phyloP scores from a whole-genome alignment of 2,329 filamentous ascomycete genomes.

The Pyrenochaeta sp. region DNA sequence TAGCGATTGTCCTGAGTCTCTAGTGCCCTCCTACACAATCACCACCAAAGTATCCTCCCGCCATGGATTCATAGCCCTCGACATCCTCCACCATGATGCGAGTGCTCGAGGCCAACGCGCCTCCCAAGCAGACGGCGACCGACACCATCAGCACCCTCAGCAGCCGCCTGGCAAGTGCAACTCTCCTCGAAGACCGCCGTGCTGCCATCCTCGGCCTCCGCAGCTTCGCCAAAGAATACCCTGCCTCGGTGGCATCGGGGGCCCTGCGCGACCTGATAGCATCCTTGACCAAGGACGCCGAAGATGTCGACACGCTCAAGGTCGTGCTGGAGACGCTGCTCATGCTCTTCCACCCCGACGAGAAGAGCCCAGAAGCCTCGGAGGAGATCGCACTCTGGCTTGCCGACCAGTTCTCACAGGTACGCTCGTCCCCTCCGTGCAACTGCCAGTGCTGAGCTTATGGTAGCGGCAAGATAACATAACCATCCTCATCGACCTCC shows the following conservation, averaged over 20 bases:
- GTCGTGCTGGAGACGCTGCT: slow-evolving; percentile 93
- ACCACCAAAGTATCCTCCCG: neutral
- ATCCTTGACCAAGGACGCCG: slow-evolving; percentile 83
- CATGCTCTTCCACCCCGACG: slow-evolving; percentile 83
- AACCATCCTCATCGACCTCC: slow-evolving; percentile 84
- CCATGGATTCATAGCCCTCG: slow-evolving; percentile 30
- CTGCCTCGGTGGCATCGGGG: slow-evolving; percentile 92
- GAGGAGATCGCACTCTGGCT: slow-evolving; percentile 97
- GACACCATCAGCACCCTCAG: slow-evolving; percentile 93
- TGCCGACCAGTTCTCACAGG: slow-evolving; percentile 96
- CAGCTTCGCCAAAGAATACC: slow-evolving; percentile 96
- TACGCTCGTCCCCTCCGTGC: slow-evolving; percentile 48
- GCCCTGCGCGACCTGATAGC: slow-evolving; percentile 88
- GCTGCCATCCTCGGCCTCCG: slow-evolving; percentile 91
- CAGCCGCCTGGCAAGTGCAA: slow-evolving; percentile 85
- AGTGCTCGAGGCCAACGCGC: slow-evolving; percentile 75
- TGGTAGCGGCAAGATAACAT: slow-evolving; percentile 91
- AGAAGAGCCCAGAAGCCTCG: slow-evolving; percentile 80
- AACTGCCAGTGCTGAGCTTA: slow-evolving; percentile 59
- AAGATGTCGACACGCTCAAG: slow-evolving; percentile 96
- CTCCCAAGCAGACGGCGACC: slow-evolving; percentile 93
- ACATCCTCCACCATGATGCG: slow-evolving; percentile 53
- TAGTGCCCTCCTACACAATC: no score
- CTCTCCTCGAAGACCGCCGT: slow-evolving; percentile 90
- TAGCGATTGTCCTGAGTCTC: no score